Base-by-base conservation (phyloP, 1,284 basidiomycete species). In the Sparassis latifolia region DNA sequence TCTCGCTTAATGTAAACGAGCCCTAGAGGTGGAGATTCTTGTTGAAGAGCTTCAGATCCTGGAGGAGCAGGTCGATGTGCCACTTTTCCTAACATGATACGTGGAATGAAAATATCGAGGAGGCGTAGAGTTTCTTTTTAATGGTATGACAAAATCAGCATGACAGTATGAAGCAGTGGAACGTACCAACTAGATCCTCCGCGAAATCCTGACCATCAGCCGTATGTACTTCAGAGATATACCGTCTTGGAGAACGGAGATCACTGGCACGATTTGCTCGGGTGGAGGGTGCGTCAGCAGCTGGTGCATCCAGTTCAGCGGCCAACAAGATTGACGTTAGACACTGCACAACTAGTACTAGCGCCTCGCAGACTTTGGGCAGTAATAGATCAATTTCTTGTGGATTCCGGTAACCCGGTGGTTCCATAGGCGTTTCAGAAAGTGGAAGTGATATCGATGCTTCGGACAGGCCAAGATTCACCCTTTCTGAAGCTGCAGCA, bases 1-100 rank as follows among this genome's bases (percentile, higher is more conserved):
- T 91, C 87, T 45, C 89, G 78, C 68, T 92, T 92, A 51, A 94
- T 72, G 62, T 89, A 89, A 1, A 77, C 74, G 62, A 95, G 91
- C 1, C 87, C 88, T 72, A 35, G 68, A 62, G 42, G 78, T 76
- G 3, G 58, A 47, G 40, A 45, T 20, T 47, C 54, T 42, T 48
- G 42, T n/a, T 47, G 7, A 29, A 41, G 35, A 2, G 29, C 30
- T 7, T 27, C 41, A 7, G 30, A 9, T 3, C 43, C 52, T 41
- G 54, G 53, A 12, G 52, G 42, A 5, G 43, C 33, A 10, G 66
- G 58, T 32, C 64, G 52, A 42, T 55, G 46, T 10, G 82, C 76
- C 1, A 75, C 72, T 63, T 78, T 83, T 48, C 83, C 86, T 65
- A 84, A 84, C 62, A 80, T 84, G 55, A 92, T 85, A 5, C 89